A percentile compares a stretch with the other conserved stretches of the same genome.
Evolutionary conservation across 2,329 filamentous ascomycete species (phyloP).

Genomic region (Colletotrichum cuscutae): DNA sequence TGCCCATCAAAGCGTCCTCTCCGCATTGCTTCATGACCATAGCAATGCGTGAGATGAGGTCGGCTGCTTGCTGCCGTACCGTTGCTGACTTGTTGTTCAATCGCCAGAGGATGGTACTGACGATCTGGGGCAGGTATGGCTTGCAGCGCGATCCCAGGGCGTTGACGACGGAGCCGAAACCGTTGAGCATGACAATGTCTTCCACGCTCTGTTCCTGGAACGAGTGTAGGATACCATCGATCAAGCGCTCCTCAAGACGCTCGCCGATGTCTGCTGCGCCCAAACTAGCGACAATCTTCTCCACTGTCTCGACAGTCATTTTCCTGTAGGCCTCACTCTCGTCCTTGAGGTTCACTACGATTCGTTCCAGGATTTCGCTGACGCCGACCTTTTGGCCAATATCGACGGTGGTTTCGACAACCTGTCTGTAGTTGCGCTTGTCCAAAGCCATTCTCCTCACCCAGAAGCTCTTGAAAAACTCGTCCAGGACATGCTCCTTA

Average conservation of each 20-base stretch:
- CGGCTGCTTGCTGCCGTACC: slow-evolving; percentile 95
- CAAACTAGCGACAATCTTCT: slow-evolving; percentile 93
- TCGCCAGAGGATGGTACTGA: slow-evolving; percentile 94
- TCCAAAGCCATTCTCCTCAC: slow-evolving; percentile 96
- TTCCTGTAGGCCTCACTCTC: slow-evolving; percentile 98
- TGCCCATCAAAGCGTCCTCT: slow-evolving; percentile 94
- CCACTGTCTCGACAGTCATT: slow-evolving; percentile 98
- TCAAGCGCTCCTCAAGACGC: slow-evolving; percentile 89
- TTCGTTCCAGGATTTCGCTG: slow-evolving; percentile 91
- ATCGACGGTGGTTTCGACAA: slow-evolving; percentile 97
- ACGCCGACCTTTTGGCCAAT: slow-evolving; percentile 98
- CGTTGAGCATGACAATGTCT: slow-evolving; percentile 95
- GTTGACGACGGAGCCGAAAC: slow-evolving; percentile 97
- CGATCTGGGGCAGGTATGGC: slow-evolving; percentile 95
- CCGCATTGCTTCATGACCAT: slow-evolving; percentile 99
- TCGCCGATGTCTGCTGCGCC: slow-evolving; percentile 95
- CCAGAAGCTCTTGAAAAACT: slow-evolving; percentile 99
- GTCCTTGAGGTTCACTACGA: slow-evolving; percentile 96
- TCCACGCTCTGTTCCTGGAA: slow-evolving; percentile 99
- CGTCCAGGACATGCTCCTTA: slow-evolving; percentile 92
- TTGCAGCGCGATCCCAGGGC: slow-evolving; percentile 94
- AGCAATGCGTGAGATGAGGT: slow-evolving; percentile 95
- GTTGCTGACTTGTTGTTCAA: slow-evolving; percentile 98
- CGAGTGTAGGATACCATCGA: slow-evolving; percentile 93
- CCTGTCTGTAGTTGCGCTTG: slow-evolving; percentile 96